Evolutionary conservation across 1,139 yeast species (phyloP).

Genomic region (Protomyces lactucae-debilis): DNA sequence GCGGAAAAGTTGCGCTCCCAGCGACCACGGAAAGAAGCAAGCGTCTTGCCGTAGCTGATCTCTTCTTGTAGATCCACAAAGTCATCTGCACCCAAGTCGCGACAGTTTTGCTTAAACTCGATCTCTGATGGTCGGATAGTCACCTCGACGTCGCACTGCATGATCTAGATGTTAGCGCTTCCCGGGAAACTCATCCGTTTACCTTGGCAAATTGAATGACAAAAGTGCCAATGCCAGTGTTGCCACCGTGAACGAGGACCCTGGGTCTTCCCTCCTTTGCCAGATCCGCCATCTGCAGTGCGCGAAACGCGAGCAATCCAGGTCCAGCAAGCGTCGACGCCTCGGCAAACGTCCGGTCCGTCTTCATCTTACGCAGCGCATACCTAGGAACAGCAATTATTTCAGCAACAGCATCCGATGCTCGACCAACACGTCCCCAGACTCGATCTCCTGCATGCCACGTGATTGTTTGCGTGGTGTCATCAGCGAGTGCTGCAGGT

Average conservation of each 20-base stretch:
- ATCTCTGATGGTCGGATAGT: constrained; percentile 3
- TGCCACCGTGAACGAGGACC: constrained; percentile 17
- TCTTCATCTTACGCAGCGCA: constrained; percentile 22
- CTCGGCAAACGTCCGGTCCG: constrained; percentile 11
- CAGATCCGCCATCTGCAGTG: constrained; percentile 9
- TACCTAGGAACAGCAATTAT: constrained; percentile 4
- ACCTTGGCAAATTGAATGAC: constrained; percentile 6
- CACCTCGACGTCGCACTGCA: constrained; percentile 20
- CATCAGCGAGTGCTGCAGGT: neutral
- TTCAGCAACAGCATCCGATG: neutral
- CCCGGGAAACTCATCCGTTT: neutral
- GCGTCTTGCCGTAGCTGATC: constrained; percentile 6
- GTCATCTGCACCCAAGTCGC: constrained; percentile 6
- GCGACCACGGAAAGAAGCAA: constrained; percentile 22
- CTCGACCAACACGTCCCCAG: neutral
- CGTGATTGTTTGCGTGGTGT: neutral
- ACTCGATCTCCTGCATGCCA: neutral
- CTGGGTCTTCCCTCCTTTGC: constrained; percentile 8
- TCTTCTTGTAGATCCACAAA: constrained; percentile 15
- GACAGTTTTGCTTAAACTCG: neutral
- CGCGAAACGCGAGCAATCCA: constrained; percentile 15
- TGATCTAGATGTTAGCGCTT: neutral
- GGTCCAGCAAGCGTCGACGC: constrained; percentile 17
- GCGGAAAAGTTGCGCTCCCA: constrained; percentile 20
- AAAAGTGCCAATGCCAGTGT: constrained; percentile 16